A percentile compares a stretch with the other conserved stretches of the same genome.
These are phyloP conservation scores for Talaromyces sp. DNA, from an alignment of 2,329 filamentous ascomycete genomes.

Conservation along the genomic window DNA sequence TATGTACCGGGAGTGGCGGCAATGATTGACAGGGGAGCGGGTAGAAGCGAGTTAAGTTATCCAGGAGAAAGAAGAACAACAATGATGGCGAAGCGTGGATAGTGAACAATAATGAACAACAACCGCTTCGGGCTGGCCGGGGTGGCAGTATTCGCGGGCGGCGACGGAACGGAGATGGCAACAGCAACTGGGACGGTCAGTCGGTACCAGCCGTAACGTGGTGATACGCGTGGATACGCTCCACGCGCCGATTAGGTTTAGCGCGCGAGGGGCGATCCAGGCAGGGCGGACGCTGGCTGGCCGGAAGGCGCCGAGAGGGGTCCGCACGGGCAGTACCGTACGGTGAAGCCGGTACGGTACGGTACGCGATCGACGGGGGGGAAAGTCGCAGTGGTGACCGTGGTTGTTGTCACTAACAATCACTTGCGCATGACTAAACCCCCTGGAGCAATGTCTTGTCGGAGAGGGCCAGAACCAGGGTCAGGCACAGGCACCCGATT, in stretches of 20 bases:
- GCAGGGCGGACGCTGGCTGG: conserved; percentile 1
- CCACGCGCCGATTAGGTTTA: neutral
- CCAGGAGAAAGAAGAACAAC: neutral
- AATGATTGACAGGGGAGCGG: conserved; percentile 9
- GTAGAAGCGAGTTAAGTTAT: neutral
- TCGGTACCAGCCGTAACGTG: neutral
- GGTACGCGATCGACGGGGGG: neutral
- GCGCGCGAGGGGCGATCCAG: conserved; percentile 6
- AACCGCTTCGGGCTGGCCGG: conserved; percentile 4
- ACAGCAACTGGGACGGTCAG: neutral
- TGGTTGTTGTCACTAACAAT: neutral
- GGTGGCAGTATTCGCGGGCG: conserved; percentile 12
- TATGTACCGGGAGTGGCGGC: neutral
- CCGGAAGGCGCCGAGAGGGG: neutral
- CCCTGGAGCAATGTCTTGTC: neutral
- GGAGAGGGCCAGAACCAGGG: neutral
- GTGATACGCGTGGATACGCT: neutral
- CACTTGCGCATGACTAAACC: neutral
- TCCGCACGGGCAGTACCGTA: neutral
- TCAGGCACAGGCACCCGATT: neutral
- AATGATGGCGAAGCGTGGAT: conserved; percentile 5
- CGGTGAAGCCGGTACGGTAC: neutral
- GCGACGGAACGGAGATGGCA: conserved; percentile 1
- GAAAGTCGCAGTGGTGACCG: neutral
- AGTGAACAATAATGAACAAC: neutral